Base-by-base conservation (phyloP, 2,329 filamentous ascomycete species). In the Epichloe gansuensis region DNA sequence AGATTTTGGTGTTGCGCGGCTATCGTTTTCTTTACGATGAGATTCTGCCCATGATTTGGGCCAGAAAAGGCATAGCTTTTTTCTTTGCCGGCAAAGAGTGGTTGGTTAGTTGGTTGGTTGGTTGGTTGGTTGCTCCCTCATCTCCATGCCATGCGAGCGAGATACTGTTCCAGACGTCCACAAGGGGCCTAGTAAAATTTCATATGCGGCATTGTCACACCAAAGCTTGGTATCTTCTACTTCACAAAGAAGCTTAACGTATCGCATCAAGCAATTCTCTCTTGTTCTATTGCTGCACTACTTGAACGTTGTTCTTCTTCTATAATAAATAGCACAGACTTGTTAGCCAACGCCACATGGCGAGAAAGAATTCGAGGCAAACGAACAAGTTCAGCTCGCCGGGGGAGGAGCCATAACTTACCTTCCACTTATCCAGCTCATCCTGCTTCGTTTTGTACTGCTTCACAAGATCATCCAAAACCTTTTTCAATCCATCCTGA, bases 351-450 rank as follows among this genome's bases (percentile, higher is more conserved):
- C 17, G n/a, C n/a, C n/a, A 1, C 39, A 17, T 9, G 5, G 6
- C 41, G 36, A 31, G 11, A 3, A 48, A 40, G 17, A 31, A 40
- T 11, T n/a, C 12, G 35, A 38, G 17, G 21, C 31, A 17, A 39
- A 25, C 13, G 15, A 8, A 39, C 4, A 39, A 27, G 13, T 25
- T 25, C 9, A 27, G 35, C 12, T 5, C 35, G n/a, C 36, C 36
- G 15, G 0, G 13, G 47, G 3, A 17, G n/a, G 3, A 17, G n/a
- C 2, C 36, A 49, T 23, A 7, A 63, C 81, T 53, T 71, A 94
- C 91, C 88, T 98, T 98, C 93, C 93, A 98, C 69, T 85, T 90
- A 67, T 98, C 91, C 75, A 98, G 80, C 65, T 98, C 93, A 42
- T 89, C 82, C 68, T 98, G 90, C 71, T 95, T 95, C 35, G 76